Evolutionary conservation across 129 eudicot species (phyloP), one percentile per base, ranked within the genome.

Genomic region (Lactuca sativa): DNA sequence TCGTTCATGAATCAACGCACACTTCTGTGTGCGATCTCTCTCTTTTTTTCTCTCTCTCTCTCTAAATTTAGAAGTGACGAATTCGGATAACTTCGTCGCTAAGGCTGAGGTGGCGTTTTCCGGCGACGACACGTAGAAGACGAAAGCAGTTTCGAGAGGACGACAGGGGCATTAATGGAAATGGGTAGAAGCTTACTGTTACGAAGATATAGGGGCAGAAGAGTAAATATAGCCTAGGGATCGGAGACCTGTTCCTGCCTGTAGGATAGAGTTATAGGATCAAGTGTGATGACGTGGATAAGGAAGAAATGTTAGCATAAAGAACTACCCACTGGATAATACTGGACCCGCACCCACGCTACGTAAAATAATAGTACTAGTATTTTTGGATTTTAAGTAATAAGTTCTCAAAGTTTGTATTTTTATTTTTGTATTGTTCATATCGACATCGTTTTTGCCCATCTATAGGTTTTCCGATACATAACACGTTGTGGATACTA

Each of bases 111-210:
- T 76, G 81, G 80, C 70, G 32, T 17, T 68, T 25, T 62, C 70
- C 75, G 75, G 80, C 70, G 56, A 38, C 12, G 80, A 68, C 80
- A 76, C 75, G 81, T 69, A 69, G 70, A 43, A 61, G 48, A 61
- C 0, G 63, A 31, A 51, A 40, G 65, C 58, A 54, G 49, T 76
- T 76, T 32, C 58, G 70, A 53, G 48, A 51, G 56, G 69, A 14
- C 25, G 44, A 30, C 40, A 25, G 53, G 61, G 13, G 66, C 63
- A 60, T 68, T 76, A 37, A 76, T 69, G 75, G 75, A 56, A 56
- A 51, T 9, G 13, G 32, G 80, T 9, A 5, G 14, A 32, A 31
- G 43, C 10, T 49, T 48, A 21, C 70, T 38, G 54, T 68, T 67
- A 57, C 31, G 74, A 21, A 52, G 31, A 30, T 75, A 13, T 25